These are phyloP conservation scores for Gastrolobium bilobum DNA, from an alignment of 306 rosid genomes.

Conservation along the genomic window DNA sequence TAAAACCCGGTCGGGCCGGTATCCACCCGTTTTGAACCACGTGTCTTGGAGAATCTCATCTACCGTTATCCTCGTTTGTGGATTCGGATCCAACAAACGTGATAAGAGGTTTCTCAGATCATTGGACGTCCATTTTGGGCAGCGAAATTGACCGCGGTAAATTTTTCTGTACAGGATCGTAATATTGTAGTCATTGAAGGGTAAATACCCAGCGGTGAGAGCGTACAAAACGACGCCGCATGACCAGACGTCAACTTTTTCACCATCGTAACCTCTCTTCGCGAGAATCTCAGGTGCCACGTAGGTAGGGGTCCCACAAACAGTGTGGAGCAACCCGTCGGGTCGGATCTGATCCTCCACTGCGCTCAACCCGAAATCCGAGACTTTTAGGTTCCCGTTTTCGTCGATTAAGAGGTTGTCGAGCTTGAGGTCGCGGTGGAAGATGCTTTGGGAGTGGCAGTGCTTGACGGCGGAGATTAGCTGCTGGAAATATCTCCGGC, in stretches of 20 bases:
- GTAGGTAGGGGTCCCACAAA: conserved; percentile 92
- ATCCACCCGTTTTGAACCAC: conserved; percentile 61
- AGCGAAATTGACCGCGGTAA: conserved; percentile 76
- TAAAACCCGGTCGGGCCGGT: not conserved
- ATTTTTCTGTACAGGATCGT: conserved; percentile 73
- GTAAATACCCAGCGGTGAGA: conserved; percentile 67
- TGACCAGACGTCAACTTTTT: conserved; percentile 82
- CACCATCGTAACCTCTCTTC: conserved; percentile 82
- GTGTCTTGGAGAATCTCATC: conserved; percentile 67
- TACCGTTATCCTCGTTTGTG: conserved; percentile 66
- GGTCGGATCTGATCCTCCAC: conserved; percentile 61
- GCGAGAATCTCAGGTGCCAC: conserved; percentile 88
- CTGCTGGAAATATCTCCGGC: conserved; percentile 79
- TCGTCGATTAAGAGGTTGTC: conserved; percentile 84
- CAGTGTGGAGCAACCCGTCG: conserved; percentile 78
- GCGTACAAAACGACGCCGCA: conserved; percentile 81
- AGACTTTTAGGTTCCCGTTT: conserved; percentile 63
- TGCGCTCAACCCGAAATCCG: conserved; percentile 90
- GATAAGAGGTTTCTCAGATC: conserved; percentile 58
- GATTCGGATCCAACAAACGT: conserved; percentile 71
- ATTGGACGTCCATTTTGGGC: conserved; percentile 65
- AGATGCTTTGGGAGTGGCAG: conserved; percentile 77
- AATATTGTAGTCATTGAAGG: conserved; percentile 70
- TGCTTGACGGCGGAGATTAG: conserved; percentile 76
- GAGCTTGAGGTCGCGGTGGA: conserved; percentile 89